phyloP scores from a whole-genome alignment of 2,329 filamentous ascomycete genomes.

The Botrytis galanthina region DNA sequence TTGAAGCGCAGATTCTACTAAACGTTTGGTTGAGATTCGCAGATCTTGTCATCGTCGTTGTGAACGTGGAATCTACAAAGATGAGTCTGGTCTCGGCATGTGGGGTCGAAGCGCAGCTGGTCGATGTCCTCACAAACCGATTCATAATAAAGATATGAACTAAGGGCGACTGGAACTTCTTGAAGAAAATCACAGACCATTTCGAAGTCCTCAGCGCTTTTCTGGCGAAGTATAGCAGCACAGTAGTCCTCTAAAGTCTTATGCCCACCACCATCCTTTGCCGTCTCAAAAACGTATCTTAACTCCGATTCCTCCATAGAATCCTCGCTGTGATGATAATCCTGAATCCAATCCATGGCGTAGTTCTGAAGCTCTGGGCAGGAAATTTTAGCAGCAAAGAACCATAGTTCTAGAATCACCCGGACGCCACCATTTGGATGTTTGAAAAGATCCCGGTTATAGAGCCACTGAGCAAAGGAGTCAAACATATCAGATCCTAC shows the following conservation, averaged over 20 bases:
- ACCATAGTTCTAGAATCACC: background rate
- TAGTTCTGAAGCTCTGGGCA: constrained; percentile 1
- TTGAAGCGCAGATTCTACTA: too few relatives aligned
- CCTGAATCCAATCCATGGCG: background rate
- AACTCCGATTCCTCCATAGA: background rate
- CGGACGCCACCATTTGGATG: background rate
- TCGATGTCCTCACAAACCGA: background rate
- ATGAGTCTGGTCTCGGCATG: background rate
- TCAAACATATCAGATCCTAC: background rate
- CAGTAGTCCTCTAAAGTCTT: background rate
- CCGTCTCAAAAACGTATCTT: background rate
- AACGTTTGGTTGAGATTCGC: background rate
- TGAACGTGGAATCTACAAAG: background rate
- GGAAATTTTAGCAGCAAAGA: background rate
- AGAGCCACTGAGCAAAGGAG: background rate
- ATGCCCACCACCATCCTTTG: background rate
- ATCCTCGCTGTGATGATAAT: background rate
- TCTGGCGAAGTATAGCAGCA: background rate
- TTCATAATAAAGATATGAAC: background rate
- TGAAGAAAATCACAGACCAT: background rate
- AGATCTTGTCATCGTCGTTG: background rate
- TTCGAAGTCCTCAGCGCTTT: too few relatives aligned
- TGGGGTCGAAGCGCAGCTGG: background rate
- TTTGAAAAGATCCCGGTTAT: background rate
- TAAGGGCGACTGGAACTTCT: background rate